phyloP scores from a whole-genome alignment of 2,329 filamentous ascomycete genomes.

The Rosellinia necatrix region DNA sequence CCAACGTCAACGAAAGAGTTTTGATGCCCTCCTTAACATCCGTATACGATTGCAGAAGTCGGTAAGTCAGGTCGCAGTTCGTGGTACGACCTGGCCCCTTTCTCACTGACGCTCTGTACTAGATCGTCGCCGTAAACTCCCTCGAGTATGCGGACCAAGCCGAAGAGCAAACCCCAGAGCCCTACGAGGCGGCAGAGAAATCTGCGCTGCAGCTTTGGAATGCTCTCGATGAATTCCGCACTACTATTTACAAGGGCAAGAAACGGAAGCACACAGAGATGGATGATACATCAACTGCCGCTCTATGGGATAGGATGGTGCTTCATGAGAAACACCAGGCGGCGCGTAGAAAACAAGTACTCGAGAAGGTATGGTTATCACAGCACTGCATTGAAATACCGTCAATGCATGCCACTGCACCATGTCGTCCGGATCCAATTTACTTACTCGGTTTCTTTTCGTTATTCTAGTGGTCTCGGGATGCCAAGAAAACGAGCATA shows the following conservation, averaged over 20 bases:
- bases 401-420: background rate
- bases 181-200: conserved; percentile 77
- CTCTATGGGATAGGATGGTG: conserved; percentile 75
- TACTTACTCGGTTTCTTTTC: background rate
- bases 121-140: conserved; percentile 77
- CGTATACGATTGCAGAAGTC: conserved; percentile 94
- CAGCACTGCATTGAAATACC: background rate
- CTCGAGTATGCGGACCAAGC: conserved; percentile 56
- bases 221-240: conserved; percentile 72
- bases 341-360: conserved; percentile 68
- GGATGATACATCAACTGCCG: conserved; percentile 60
- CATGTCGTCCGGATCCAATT: background rate
- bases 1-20: conserved; percentile 81
- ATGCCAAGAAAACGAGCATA: conserved; percentile 68
- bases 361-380: conserved; percentile 60
- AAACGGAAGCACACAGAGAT: conserved; percentile 66
- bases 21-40: conserved; percentile 86
- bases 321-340: conserved; percentile 64
- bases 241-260: conserved; percentile 61
- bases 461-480: conserved; percentile 77
- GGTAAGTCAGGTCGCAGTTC: conserved; percentile 10
- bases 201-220: conserved; percentile 86
- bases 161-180: conserved; percentile 50
- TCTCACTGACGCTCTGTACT: conserved; percentile 1
- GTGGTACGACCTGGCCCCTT: background rate